These are phyloP conservation scores for Hemileccinum impolitum DNA, from an alignment of 768 basidiomycete species.

Conservation along the genomic window DNA sequence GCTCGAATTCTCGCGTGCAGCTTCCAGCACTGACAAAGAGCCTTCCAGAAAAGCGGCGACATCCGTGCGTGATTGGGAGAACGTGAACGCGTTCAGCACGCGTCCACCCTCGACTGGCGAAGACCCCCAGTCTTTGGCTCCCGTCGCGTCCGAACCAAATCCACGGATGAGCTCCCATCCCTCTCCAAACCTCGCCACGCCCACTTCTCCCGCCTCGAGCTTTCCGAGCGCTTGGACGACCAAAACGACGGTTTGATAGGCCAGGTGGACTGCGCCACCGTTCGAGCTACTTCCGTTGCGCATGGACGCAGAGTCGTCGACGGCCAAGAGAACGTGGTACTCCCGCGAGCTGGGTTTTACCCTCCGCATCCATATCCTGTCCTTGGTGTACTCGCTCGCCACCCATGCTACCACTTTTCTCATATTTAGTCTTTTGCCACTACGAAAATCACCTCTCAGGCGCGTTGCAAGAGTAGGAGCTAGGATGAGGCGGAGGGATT, in stretches of 20 bases:
- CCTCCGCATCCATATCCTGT: constrained; percentile 97
- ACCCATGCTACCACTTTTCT: constrained; percentile 98
- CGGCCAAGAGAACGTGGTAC: constrained; percentile 90
- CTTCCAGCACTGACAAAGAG: constrained; percentile 69
- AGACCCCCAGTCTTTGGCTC: constrained; percentile 47
- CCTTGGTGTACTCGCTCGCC: constrained; percentile 97
- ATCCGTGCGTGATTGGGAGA: constrained; percentile 87
- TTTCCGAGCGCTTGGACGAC: constrained; percentile 87
- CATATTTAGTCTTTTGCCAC: constrained; percentile 98
- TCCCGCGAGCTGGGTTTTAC: constrained; percentile 92
- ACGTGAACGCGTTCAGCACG: constrained; percentile 81
- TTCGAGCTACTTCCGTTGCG: constrained; percentile 19
- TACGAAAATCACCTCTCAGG: constrained; percentile 94
- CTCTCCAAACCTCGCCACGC: constrained; percentile 88
- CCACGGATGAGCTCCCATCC: constrained; percentile 83
- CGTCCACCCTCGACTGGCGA: constrained; percentile 27
- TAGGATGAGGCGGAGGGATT: constrained; percentile 93
- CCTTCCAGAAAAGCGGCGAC: constrained; percentile 79
- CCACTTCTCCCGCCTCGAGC: constrained; percentile 94
- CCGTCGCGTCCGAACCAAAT: constrained; percentile 82
- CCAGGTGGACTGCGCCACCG: constrained; percentile 64
- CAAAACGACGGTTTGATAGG: constrained; percentile 89
- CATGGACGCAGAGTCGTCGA: constrained; percentile 98
- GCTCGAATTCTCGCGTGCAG: constrained; percentile 66
- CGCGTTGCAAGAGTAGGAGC: constrained; percentile 94